Conservation (phyloP, 306 rosid genomes). For the Quercus suber region DNA sequence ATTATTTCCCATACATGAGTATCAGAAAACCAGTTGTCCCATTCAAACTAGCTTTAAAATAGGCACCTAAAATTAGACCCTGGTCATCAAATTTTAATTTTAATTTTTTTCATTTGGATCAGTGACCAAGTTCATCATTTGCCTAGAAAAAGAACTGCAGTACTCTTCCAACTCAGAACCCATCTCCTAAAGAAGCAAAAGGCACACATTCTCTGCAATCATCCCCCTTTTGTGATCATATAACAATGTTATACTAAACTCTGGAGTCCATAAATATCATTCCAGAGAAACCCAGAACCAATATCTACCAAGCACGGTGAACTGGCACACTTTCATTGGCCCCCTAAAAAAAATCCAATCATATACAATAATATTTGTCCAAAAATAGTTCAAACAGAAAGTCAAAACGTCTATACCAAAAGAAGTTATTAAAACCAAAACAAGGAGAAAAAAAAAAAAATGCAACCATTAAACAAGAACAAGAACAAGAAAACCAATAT, state of each 20-base stretch:
- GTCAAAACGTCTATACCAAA: not conserved
- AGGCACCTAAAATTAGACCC: not conserved
- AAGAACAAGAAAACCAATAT: not conserved
- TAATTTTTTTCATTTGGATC: too few relatives aligned
- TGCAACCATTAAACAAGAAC: not conserved
- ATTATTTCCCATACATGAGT: too few relatives aligned
- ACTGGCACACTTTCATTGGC: not conserved
- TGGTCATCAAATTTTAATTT: too few relatives aligned
- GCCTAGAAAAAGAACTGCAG: not conserved
- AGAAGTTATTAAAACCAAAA: not conserved
- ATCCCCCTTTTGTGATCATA: too few relatives aligned
- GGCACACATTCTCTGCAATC: not conserved
- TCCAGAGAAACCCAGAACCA: not conserved
- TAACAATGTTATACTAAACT: too few relatives aligned
- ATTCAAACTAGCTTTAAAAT: not conserved
- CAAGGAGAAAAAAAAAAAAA: not conserved
- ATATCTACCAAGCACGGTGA: not conserved
- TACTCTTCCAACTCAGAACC: not conserved
- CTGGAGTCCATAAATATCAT: not conserved
- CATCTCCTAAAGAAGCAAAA: not conserved
- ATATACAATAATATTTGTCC: not conserved
- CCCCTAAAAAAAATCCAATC: not conserved
- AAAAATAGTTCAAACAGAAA: conserved; percentile 1
- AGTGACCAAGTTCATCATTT: not conserved
- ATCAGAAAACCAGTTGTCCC: too few relatives aligned